A percentile compares a stretch with the other conserved stretches of the same genome.
Evolutionary conservation across 805 yeast species (phyloP).

Genomic region (Hanseniaspora pseudoguilliermondii): DNA sequence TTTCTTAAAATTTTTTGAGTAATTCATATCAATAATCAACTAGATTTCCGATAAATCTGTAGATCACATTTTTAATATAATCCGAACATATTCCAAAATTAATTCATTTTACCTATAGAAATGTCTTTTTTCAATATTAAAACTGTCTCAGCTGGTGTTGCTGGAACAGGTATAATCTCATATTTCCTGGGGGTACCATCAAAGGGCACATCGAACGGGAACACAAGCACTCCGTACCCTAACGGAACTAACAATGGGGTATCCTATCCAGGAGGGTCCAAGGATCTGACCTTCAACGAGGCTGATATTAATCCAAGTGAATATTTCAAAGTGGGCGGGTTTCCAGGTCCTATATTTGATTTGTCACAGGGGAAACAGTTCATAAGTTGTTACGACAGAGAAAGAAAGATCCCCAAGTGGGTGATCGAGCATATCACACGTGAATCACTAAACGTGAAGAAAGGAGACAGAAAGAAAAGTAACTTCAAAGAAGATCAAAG

Average conservation of each 20-base stretch:
- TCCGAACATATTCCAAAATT: too few relatives aligned
- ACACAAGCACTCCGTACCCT: not conserved
- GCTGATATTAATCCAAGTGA: conserved; percentile 53
- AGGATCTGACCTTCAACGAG: not conserved
- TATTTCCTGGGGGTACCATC: conserved; percentile 24
- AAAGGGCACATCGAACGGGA: conserved; percentile 1
- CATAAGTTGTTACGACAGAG: conserved; percentile 74
- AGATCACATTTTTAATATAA: too few relatives aligned
- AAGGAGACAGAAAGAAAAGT: conserved; percentile 67
- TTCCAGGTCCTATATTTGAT: conserved; percentile 91
- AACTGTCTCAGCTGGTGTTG: conserved; percentile 21
- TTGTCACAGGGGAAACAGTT: conserved; percentile 60
- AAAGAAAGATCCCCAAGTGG: conserved; percentile 76
- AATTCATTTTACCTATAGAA: too few relatives aligned
- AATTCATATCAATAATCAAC: too few relatives aligned
- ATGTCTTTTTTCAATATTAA: not conserved
- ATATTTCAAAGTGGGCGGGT: conserved; percentile 72
- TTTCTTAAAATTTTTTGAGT: too few relatives aligned
- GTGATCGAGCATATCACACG: conserved; percentile 77
- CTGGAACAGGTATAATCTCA: conserved; percentile 26
- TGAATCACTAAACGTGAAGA: conserved; percentile 41
- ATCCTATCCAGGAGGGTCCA: conserved; percentile 13
- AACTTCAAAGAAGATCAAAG: conserved; percentile 76
- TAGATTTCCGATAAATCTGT: too few relatives aligned
- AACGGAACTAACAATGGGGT: conserved; percentile 5